A percentile compares a stretch with the other conserved stretches of the same genome.
phyloP scores from a whole-genome alignment of 257 asterid species.

The Solanum ossicruentum region DNA sequence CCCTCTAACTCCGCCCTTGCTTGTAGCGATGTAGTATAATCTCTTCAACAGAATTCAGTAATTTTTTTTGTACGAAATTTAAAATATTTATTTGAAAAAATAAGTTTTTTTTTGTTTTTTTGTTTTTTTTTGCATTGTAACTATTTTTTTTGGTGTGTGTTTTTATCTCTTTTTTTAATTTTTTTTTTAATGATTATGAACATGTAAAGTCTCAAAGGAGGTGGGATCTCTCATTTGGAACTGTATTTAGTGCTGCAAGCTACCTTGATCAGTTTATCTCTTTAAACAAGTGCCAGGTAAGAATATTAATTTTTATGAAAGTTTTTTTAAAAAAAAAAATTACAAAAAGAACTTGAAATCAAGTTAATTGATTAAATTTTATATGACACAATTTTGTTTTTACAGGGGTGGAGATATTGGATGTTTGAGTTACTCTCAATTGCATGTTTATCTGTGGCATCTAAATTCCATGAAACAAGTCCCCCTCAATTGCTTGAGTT shows the following conservation, averaged over 20 bases:
- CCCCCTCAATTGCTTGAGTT: slow-evolving; percentile 25
- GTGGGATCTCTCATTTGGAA: slow-evolving; percentile 35
- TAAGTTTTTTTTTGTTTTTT: no score
- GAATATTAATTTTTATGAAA: background rate
- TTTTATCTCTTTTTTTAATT: background rate
- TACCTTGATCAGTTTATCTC: slow-evolving; percentile 68
- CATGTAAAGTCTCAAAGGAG: slow-evolving; percentile 34
- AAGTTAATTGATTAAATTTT: background rate
- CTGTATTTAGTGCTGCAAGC: slow-evolving; percentile 48
- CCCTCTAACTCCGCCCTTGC: background rate
- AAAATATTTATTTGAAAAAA: background rate
- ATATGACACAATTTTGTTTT: background rate
- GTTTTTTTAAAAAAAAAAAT: no score
- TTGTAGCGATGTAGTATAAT: background rate
- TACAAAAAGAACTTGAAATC: background rate
- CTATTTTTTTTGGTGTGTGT: background rate
- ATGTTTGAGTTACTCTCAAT: slow-evolving; percentile 49
- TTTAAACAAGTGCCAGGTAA: slow-evolving; percentile 30
- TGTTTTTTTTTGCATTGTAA: background rate
- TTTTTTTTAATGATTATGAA: background rate
- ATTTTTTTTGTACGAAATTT: background rate
- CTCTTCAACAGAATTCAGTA: background rate
- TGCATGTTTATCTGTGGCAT: slow-evolving; percentile 56
- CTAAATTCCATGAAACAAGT: slow-evolving; percentile 46
- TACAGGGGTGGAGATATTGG: slow-evolving; percentile 49